These are phyloP conservation scores for Penicillium capsulatum DNA, from an alignment of 2,329 filamentous ascomycete genomes.

Conservation along the genomic window DNA sequence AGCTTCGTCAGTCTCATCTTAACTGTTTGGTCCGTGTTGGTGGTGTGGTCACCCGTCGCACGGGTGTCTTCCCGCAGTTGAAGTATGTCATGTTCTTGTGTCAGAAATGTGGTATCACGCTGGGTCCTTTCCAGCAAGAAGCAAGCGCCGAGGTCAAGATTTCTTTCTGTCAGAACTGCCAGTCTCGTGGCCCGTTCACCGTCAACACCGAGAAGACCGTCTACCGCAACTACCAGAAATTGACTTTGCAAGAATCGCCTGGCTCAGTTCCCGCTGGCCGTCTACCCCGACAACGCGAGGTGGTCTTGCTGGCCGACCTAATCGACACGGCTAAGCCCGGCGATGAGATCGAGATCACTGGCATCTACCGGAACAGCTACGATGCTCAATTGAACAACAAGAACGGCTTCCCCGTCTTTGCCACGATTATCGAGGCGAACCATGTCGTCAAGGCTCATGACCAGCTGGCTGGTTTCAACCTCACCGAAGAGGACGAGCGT, in stretches of 20 bases:
- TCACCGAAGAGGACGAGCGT: conserved; percentile 93
- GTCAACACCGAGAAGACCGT: conserved; percentile 97
- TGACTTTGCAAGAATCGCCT: conserved; percentile 94
- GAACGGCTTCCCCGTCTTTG: conserved; percentile 97
- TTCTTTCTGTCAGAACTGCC: conserved; percentile 92
- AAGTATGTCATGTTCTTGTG: conserved; percentile 99
- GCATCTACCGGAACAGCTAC: conserved; percentile 97
- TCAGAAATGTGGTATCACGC: conserved; percentile 81
- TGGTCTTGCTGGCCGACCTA: conserved; percentile 92
- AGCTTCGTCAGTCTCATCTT: conserved; percentile 89
- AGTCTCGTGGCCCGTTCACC: conserved; percentile 89
- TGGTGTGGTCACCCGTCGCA: conserved; percentile 89
- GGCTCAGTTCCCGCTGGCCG: conserved; percentile 95
- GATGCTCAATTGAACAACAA: conserved; percentile 97
- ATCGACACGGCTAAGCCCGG: conserved; percentile 96
- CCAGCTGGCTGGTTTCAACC: conserved; percentile 89
- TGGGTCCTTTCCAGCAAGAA: conserved; percentile 96
- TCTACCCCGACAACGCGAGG: conserved; percentile 86
- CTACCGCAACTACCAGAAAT: conserved; percentile 97
- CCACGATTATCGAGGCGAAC: conserved; percentile 95
- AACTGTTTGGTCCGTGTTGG: conserved; percentile 94
- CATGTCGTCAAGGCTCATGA: conserved; percentile 96
- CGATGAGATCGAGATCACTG: conserved; percentile 95
- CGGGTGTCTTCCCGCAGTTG: conserved; percentile 92
- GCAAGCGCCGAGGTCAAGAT: conserved; percentile 95